phyloP scores from a whole-genome alignment of 1,139 yeast genomes.

The Blastobotrys persicus region DNA sequence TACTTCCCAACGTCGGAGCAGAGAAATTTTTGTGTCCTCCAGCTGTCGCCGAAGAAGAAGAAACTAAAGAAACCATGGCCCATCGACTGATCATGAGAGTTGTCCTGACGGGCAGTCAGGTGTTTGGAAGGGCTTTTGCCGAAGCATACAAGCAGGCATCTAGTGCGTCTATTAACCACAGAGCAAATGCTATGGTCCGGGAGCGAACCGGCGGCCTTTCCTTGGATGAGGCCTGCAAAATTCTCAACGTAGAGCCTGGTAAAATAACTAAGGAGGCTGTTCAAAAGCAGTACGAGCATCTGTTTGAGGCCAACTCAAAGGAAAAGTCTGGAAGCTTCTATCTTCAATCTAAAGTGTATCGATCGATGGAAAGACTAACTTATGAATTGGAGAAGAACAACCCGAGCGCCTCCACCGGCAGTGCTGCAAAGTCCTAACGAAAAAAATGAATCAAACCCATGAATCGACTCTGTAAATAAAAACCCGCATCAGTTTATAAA shows the following conservation, averaged over 20 bases:
- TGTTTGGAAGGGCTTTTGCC: constrained; percentile 93
- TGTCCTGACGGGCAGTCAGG: constrained; percentile 90
- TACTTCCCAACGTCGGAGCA: no score
- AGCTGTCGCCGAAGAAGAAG: no score
- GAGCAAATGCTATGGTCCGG: constrained; percentile 57
- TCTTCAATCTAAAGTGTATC: constrained; percentile 83
- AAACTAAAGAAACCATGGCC: constrained; percentile 48
- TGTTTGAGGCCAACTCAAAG: constrained; percentile 84
- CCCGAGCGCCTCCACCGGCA: background rate
- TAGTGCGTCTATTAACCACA: constrained; percentile 69
- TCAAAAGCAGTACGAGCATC: constrained; percentile 72
- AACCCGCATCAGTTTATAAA: no score
- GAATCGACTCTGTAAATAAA: background rate
- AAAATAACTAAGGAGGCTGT: constrained; percentile 58
- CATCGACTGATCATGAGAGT: constrained; percentile 89
- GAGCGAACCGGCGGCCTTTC: constrained; percentile 76
- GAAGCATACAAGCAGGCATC: constrained; percentile 98
- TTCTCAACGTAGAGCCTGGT: constrained; percentile 67
- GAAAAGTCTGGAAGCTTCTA: constrained; percentile 95
- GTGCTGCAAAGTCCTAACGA: background rate
- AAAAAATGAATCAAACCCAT: no score
- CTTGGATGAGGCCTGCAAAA: constrained; percentile 87
- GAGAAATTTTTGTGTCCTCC: no score
- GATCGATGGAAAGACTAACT: constrained; percentile 69
- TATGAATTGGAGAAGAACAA: constrained; percentile 43